Conservation (phyloP, 2,329 filamentous ascomycete species). For the Exserohilum turcica region DNA sequence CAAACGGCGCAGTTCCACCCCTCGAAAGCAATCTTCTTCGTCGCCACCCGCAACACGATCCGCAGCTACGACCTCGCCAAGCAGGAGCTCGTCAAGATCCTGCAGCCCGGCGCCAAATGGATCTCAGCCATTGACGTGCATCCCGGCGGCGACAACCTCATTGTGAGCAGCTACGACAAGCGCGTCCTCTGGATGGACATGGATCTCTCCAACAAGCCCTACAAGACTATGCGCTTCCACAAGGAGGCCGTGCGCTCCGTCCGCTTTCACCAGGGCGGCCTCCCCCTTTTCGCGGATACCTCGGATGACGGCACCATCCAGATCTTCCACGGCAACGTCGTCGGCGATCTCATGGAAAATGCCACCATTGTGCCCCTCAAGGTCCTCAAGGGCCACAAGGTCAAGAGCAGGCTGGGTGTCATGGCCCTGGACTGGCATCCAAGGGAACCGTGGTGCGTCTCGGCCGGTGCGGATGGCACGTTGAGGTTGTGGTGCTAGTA, state of each 20-base stretch:
- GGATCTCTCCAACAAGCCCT: constrained; percentile 85
- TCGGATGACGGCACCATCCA: constrained; percentile 94
- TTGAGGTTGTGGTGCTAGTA: constrained; percentile 79
- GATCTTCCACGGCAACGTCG: constrained; percentile 96
- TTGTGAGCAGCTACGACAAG: constrained; percentile 93
- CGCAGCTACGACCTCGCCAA: constrained; percentile 91
- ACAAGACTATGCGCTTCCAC: constrained; percentile 97
- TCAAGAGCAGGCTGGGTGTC: constrained; percentile 84
- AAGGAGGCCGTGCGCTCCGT: constrained; percentile 87
- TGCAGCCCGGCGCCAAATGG: constrained; percentile 92
- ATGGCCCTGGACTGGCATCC: constrained; percentile 97
- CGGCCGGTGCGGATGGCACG: constrained; percentile 91
- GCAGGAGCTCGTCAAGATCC: constrained; percentile 88
- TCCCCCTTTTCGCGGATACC: constrained; percentile 89
- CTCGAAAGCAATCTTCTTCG: constrained; percentile 88
- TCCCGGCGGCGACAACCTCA: constrained; percentile 88
- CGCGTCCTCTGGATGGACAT: constrained; percentile 96
- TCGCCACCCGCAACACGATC: constrained; percentile 91
- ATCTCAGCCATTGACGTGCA: constrained; percentile 95
- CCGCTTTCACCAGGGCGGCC: constrained; percentile 77
- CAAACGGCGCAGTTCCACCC: constrained; percentile 96
- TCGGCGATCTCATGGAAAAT: constrained; percentile 93
- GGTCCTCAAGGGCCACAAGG: constrained; percentile 86
- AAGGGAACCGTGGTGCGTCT: constrained; percentile 89
- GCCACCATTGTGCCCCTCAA: constrained; percentile 96